Evolutionary conservation across 192 early-diverging fungal species (phyloP).

Genomic region (Coemansia sp.): DNA sequence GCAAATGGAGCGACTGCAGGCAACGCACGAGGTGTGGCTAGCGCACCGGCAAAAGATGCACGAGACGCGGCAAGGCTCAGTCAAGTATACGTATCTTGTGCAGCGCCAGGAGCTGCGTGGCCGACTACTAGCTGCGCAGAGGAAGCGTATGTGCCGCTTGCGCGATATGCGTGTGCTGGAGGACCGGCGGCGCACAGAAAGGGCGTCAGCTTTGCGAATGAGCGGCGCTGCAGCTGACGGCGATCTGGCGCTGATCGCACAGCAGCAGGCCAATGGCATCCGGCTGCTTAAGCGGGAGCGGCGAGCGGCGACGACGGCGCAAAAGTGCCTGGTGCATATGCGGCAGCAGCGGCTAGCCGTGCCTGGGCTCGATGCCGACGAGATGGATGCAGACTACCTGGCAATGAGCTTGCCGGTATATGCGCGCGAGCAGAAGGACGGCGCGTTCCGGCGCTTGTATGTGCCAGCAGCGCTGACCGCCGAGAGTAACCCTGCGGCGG

Average conservation of each 20-base stretch:
- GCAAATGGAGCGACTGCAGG: slow-evolving; percentile 37
- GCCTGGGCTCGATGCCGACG: slow-evolving; percentile 34
- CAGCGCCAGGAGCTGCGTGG: slow-evolving; percentile 54
- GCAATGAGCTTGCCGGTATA: slow-evolving; percentile 47
- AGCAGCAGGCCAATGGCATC: slow-evolving; percentile 16
- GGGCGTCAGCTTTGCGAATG: not conserved
- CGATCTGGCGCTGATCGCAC: slow-evolving; percentile 23
- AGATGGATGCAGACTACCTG: slow-evolving; percentile 51
- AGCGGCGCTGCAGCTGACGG: slow-evolving; percentile 13
- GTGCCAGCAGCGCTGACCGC: slow-evolving; percentile 25
- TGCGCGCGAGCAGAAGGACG: slow-evolving; percentile 29
- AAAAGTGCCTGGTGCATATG: slow-evolving; percentile 37
- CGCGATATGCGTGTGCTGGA: slow-evolving; percentile 44
- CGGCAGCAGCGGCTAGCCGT: slow-evolving; percentile 40
- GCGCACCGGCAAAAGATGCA: slow-evolving; percentile 43
- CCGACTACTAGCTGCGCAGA: slow-evolving; percentile 33
- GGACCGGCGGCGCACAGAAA: slow-evolving; percentile 21
- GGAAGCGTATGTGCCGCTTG: slow-evolving; percentile 39
- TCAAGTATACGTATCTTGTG: slow-evolving; percentile 50
- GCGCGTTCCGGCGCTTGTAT: slow-evolving; percentile 30
- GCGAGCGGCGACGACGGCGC: slow-evolving; percentile 22
- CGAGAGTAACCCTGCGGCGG: slow-evolving; percentile 13
- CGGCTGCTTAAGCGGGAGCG: slow-evolving; percentile 28
- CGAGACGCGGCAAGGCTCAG: slow-evolving; percentile 21
- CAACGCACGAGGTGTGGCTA: slow-evolving; percentile 36